Evolutionary conservation across 441 rosid genomes (phyloP).

Genomic region (Gossypium davidsonii): DNA sequence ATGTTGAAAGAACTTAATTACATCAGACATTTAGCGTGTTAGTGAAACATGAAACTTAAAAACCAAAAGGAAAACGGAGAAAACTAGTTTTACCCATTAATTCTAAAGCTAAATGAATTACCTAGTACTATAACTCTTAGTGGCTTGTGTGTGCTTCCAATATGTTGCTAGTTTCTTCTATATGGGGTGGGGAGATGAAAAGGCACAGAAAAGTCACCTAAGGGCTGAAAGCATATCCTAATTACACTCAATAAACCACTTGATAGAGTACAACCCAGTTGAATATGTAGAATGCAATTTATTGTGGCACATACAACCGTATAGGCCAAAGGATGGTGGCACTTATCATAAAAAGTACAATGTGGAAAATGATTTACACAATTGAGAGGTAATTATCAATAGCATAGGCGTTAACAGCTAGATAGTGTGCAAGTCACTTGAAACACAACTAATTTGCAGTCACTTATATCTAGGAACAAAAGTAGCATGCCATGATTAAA

Average conservation of each 20-base stretch:
- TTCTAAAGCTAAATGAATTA: not conserved
- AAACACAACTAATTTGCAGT: not conserved
- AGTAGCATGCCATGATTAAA: not conserved
- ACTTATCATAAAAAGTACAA: not conserved
- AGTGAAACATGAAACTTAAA: slow-evolving; percentile 1
- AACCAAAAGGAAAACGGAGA: not conserved
- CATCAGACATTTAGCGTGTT: slow-evolving; percentile 2
- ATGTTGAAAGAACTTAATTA: slow-evolving; percentile 3
- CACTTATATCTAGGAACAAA: not conserved
- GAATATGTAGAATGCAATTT: not conserved
- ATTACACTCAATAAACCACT: not conserved
- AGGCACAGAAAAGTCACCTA: not conserved
- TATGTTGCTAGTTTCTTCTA: not conserved
- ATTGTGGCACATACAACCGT: not conserved
- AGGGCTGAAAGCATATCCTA: not conserved
- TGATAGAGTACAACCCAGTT: not conserved
- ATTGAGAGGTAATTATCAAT: not conserved
- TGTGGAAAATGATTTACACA: not conserved
- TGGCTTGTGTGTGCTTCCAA: not conserved
- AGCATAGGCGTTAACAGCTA: not conserved
- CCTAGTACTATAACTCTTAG: not conserved
- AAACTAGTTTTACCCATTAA: not conserved
- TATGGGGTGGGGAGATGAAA: not conserved
- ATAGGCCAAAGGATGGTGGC: not conserved
- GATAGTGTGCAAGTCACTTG: not conserved